phyloP scores from a whole-genome alignment of 129 eudicot genomes.

The Helichrysum umbraculigerum region DNA sequence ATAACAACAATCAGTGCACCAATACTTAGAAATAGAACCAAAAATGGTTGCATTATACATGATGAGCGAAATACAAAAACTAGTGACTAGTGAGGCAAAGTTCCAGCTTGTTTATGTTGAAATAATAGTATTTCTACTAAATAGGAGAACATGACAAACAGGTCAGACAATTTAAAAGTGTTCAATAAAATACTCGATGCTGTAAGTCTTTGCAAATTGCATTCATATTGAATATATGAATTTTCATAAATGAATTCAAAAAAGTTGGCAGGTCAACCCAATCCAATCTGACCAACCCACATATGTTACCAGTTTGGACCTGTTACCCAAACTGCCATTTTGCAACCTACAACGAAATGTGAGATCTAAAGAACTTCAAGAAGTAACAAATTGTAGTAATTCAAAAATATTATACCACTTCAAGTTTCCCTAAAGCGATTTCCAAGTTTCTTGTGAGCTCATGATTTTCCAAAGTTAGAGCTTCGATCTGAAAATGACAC shows the following conservation, averaged over 20 bases:
- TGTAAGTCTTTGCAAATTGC: too few species aligned
- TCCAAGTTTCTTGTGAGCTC: constrained; percentile 15
- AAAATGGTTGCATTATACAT: neutral
- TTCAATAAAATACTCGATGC: neutral
- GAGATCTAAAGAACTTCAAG: neutral
- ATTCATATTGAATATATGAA: too few species aligned
- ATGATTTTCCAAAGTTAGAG: constrained; percentile 19
- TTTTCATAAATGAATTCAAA: too few species aligned
- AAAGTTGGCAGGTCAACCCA: neutral
- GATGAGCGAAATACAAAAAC: neutral
- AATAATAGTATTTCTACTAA: neutral
- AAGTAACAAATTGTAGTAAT: neutral
- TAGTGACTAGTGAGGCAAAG: neutral
- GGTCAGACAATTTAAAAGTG: neutral
- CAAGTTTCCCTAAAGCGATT: constrained; percentile 20
- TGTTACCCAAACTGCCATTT: neutral
- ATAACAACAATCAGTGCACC: neutral
- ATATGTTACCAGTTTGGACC: neutral
- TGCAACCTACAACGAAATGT: neutral
- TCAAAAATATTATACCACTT: constrained; percentile 8
- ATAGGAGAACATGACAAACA: neutral
- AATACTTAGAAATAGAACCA: neutral
- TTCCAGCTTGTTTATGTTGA: neutral
- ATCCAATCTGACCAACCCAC: neutral
- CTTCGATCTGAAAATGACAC: constrained; percentile 23